Percentiles rank a stretch among this genome's conserved stretches.
phyloP scores from a whole-genome alignment of 176 grass and related monocot genomes.

The Coix lacrymajobi region DNA sequence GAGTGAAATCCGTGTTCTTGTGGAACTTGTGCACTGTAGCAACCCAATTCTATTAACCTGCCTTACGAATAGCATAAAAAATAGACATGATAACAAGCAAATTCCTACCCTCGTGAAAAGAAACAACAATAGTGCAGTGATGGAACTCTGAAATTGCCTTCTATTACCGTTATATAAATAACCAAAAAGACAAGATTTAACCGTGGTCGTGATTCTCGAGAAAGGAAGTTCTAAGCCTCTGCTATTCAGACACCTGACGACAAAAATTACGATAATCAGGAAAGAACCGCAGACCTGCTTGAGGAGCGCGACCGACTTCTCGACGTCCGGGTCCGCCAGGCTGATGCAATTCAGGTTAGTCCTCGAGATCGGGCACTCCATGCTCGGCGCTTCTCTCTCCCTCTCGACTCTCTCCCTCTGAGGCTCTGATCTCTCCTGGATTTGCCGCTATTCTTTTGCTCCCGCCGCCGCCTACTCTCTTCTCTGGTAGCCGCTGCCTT shows the following conservation, averaged over 20 bases:
- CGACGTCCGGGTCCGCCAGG: constrained; percentile 55
- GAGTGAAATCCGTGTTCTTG: background rate
- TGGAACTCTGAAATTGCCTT: background rate
- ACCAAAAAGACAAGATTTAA: background rate
- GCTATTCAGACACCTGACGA: background rate
- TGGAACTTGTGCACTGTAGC: background rate
- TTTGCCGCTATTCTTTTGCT: background rate
- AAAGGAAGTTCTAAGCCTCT: background rate
- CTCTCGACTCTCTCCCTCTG: background rate
- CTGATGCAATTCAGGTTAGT: constrained; percentile 74
- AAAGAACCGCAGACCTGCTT: constrained; percentile 57
- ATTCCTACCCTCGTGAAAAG: background rate
- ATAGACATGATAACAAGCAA: background rate
- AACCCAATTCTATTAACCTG: background rate
- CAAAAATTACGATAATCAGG: background rate
- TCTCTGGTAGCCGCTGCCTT: background rate
- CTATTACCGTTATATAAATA: background rate
- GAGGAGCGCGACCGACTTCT: constrained; percentile 75
- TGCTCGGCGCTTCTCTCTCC: background rate
- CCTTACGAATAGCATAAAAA: background rate
- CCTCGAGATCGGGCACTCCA: constrained; percentile 50
- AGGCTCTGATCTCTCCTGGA: constrained; percentile 1
- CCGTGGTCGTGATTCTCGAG: background rate
- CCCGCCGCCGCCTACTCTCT: background rate
- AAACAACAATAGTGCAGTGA: background rate